Evolutionary conservation across 2,329 filamentous ascomycete genomes (phyloP).

Genomic region (Pseudocercospora pini-densiflorae): DNA sequence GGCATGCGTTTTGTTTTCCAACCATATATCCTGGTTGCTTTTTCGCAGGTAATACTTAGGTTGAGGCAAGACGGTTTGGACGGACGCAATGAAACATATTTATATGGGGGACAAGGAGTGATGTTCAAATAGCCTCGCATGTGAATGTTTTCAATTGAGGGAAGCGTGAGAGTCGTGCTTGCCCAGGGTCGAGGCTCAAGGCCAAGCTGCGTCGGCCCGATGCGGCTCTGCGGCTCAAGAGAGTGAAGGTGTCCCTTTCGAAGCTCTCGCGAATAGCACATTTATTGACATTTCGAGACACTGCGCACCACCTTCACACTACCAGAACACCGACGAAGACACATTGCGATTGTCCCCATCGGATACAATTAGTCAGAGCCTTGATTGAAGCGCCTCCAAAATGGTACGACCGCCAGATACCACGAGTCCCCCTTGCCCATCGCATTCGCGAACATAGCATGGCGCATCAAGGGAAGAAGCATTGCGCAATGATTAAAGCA

Average conservation of each 20-base stretch:
- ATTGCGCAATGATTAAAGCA: neutral
- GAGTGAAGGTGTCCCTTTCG: constrained; percentile 7
- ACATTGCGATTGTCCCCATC: neutral
- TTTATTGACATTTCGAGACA: neutral
- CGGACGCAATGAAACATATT: constrained; percentile 4
- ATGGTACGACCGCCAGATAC: constrained; percentile 1
- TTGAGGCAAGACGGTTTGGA: constrained; percentile 2
- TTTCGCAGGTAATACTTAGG: constrained; percentile 8
- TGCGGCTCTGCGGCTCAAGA: constrained; percentile 2
- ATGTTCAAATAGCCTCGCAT: neutral
- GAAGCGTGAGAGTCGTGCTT: neutral
- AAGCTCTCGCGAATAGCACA: neutral
- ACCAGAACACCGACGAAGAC: neutral
- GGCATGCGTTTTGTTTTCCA: constrained; percentile 6
- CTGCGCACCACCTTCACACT: neutral
- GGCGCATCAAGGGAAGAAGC: neutral
- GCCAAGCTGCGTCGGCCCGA: neutral
- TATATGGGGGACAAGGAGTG: neutral
- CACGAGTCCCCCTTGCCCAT: neutral
- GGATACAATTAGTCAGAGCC: neutral
- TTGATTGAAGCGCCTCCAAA: neutral
- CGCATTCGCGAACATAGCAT: neutral
- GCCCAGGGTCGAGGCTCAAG: neutral
- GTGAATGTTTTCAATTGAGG: neutral
- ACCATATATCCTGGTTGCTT: constrained; percentile 11